Percentiles rank a stretch among this genome's conserved stretches.
Conservation (phyloP, 2,329 filamentous ascomycete species). For the Myriosclerotinia curreyana region DNA sequence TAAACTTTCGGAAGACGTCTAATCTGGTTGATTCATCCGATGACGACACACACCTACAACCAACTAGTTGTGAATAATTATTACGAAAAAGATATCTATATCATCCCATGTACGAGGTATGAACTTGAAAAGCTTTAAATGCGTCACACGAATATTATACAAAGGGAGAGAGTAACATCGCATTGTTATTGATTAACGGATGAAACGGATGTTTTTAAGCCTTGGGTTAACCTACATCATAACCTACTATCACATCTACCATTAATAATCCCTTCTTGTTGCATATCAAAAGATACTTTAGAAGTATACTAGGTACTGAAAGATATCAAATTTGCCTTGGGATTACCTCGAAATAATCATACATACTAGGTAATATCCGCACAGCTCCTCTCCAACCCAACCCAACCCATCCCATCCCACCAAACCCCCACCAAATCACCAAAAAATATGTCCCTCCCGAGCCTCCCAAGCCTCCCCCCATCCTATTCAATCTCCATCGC, state of each 20-base stretch:
- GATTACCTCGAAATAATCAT: too few species aligned
- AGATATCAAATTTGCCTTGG: too few species aligned
- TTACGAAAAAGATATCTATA: background rate
- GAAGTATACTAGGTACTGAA: background rate
- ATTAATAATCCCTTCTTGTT: too few species aligned
- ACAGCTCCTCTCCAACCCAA: background rate
- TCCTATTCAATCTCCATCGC: background rate
- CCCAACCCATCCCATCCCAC: background rate
- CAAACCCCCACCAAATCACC: too few species aligned
- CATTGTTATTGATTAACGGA: background rate
- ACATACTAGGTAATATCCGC: too few species aligned
- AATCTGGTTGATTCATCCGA: background rate
- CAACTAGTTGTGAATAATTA: background rate
- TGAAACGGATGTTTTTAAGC: background rate
- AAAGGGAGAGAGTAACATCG: background rate
- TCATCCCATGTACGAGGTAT: background rate
- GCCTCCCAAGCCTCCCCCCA: background rate
- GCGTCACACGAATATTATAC: background rate
- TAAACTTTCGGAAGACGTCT: background rate
- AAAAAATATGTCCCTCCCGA: background rate
- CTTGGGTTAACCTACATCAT: background rate
- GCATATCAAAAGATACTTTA: too few species aligned
- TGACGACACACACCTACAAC: background rate
- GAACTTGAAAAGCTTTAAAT: background rate
- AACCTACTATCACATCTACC: background rate